These are phyloP conservation scores for Cryphonectria nitschkei DNA, from an alignment of 2,329 filamentous ascomycete species.

Conservation along the genomic window DNA sequence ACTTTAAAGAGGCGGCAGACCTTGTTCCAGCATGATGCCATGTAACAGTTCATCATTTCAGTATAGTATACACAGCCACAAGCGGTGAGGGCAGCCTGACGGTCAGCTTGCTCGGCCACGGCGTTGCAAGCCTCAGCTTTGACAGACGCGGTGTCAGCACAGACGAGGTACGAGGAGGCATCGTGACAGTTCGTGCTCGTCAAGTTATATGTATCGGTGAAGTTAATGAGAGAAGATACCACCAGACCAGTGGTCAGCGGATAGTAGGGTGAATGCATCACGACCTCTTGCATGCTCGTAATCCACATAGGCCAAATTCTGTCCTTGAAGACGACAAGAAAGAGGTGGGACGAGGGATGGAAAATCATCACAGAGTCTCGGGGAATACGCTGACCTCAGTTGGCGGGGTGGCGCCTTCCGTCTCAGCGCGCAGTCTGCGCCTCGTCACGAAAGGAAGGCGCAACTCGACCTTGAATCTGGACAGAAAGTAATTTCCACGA, in stretches of 20 bases:
- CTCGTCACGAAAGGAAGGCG: neutral
- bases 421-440: neutral
- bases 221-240: neutral
- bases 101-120: neutral
- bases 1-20: slow-evolving; percentile 28
- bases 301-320: neutral
- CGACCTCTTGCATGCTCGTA: neutral
- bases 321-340: neutral
- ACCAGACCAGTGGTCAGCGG: neutral
- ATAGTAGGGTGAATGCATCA: neutral
- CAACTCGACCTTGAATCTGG: neutral
- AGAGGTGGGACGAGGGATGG: neutral
- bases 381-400: too few species aligned
- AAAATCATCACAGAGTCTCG: neutral
- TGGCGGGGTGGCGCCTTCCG: neutral
- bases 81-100: slow-evolving; percentile 21
- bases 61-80: slow-evolving; percentile 35
- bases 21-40: slow-evolving; percentile 44
- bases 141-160: neutral
- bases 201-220: neutral
- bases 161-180: neutral
- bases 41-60: slow-evolving; percentile 42
- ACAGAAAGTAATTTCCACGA: neutral
- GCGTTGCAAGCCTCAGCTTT: slow-evolving; percentile 1
- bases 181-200: neutral